Evolutionary conservation across 805 yeast genomes (phyloP), one percentile per base, ranked within the genome.

Genomic region (Yarrowia deformans): DNA sequence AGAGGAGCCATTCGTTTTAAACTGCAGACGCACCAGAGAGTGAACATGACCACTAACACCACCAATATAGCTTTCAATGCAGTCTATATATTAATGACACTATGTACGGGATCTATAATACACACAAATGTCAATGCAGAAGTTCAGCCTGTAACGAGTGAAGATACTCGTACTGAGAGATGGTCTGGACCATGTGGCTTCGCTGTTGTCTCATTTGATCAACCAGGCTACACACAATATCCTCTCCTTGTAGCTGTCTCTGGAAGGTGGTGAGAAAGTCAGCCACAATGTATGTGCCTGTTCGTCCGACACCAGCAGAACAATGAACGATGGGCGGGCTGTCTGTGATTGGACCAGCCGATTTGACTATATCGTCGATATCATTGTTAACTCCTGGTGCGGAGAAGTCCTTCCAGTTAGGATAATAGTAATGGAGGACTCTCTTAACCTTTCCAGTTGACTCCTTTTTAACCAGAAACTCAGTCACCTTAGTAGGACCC

Each of bases 291-390:
- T 88, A 89, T 1, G 97, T 90, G 1, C 99, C 99, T 0, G 98
- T 92, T 70, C 99, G 82, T 19, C 99, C 99, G 75, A 97, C 93
- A 0, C 99, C 99, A 1, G 98, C 98, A 8, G 97, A 91, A 76
- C 99, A 94, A 78, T 94, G 98, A 34, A 90, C 90, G 56, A 92
- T 76, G 7, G 88, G 83, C 23, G 95, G 94, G 0, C 83, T 78
- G 8, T 60, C 66, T 2, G 66, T 60, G 19, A 60, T 18, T 1
- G 68, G 56, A 2, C 37, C 56, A 1, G 55, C 48, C 4, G 45
- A 29, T 14, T 84, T 81, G 35, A 91, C 79, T 37, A 92, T 79
- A 72, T 88, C 90, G 19, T 80, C 77, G 18, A 88, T 84, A 54
- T 74, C 74, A 13, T 74, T 73, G 32, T 76, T 77, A 8, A 73